Evolutionary conservation across 2,329 filamentous ascomycete genomes (phyloP).

Genomic region (Gyromitra esculenta): DNA sequence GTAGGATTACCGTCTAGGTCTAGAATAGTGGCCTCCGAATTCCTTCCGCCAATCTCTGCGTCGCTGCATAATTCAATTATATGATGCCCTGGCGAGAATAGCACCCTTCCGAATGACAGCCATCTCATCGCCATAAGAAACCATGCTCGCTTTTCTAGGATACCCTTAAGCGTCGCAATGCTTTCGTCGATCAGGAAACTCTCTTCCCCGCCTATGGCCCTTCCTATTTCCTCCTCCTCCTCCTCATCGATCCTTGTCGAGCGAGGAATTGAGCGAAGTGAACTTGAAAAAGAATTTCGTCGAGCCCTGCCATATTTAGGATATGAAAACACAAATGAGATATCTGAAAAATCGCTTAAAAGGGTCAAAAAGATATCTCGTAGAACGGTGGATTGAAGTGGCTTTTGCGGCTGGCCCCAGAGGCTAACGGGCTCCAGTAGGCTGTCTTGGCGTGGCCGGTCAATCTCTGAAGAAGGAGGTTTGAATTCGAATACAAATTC

Average conservation of each 20-base stretch:
- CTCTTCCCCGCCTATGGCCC: conserved; percentile 25
- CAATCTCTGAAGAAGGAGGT: conserved; percentile 3
- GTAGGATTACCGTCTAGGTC: conserved; percentile 52
- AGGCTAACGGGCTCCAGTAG: conserved; percentile 6
- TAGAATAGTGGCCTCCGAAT: conserved; percentile 43
- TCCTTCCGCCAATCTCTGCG: background rate
- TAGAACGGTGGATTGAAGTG: conserved; percentile 24
- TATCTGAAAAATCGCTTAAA: conserved; percentile 46
- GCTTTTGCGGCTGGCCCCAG: background rate
- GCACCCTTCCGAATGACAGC: conserved; percentile 54
- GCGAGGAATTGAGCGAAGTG: conserved; percentile 30
- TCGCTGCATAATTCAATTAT: conserved; percentile 45
- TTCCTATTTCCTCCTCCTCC: conserved; percentile 31
- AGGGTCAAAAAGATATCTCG: conserved; percentile 49
- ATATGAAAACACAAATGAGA: conserved; percentile 51
- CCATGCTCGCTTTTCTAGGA: conserved; percentile 49
- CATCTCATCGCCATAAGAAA: conserved; percentile 54
- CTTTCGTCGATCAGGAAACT: conserved; percentile 46
- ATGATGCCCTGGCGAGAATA: conserved; percentile 55
- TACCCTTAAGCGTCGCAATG: conserved; percentile 13
- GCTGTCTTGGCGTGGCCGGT: background rate
- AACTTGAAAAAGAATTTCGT: conserved; percentile 29
- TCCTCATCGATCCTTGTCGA: conserved; percentile 15
- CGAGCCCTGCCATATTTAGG: conserved; percentile 39
- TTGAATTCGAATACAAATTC: conserved; percentile 28